Conservation (phyloP, 805 yeast genomes). For the Metschnikowia cerradonensis region DNA sequence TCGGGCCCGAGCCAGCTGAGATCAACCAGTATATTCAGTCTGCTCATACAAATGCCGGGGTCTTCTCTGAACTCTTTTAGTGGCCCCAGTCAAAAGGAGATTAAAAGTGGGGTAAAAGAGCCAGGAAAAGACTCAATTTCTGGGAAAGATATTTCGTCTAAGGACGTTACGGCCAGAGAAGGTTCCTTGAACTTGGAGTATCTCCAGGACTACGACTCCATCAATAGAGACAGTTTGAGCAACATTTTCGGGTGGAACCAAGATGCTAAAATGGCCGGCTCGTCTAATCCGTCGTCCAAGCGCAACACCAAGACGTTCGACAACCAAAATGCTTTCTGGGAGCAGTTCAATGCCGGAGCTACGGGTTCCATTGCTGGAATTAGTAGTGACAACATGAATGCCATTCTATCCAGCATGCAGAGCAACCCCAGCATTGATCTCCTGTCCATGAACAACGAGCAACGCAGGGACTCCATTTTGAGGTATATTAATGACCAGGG, state of each 20-base stretch:
- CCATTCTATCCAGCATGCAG: constrained; percentile 31
- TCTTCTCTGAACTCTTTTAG: constrained; percentile 32
- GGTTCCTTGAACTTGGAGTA: constrained; percentile 20
- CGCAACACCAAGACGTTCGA: constrained; percentile 11
- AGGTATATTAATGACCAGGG: constrained; percentile 36
- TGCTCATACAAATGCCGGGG: constrained; percentile 37
- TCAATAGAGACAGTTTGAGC: constrained; percentile 30
- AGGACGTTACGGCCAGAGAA: not conserved
- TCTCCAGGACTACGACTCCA: constrained; percentile 26
- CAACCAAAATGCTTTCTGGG: constrained; percentile 23
- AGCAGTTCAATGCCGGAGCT: constrained; percentile 20
- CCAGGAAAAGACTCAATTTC: not conserved
- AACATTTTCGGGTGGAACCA: constrained; percentile 30
- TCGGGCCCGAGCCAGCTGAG: constrained; percentile 17
- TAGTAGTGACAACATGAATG: constrained; percentile 29
- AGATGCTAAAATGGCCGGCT: constrained; percentile 6
- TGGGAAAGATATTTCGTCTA: no score
- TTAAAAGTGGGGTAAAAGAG: constrained; percentile 4
- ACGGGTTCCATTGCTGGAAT: constrained; percentile 28
- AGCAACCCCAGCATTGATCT: constrained; percentile 37
- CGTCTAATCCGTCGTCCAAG: constrained; percentile 4
- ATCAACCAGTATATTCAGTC: constrained; percentile 38
- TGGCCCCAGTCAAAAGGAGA: constrained; percentile 16
- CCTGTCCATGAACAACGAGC: constrained; percentile 36
- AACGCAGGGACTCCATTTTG: constrained; percentile 37